These are phyloP conservation scores for Saccharomycopsis javanensis DNA, from an alignment of 805 yeast species.

Conservation along the genomic window DNA sequence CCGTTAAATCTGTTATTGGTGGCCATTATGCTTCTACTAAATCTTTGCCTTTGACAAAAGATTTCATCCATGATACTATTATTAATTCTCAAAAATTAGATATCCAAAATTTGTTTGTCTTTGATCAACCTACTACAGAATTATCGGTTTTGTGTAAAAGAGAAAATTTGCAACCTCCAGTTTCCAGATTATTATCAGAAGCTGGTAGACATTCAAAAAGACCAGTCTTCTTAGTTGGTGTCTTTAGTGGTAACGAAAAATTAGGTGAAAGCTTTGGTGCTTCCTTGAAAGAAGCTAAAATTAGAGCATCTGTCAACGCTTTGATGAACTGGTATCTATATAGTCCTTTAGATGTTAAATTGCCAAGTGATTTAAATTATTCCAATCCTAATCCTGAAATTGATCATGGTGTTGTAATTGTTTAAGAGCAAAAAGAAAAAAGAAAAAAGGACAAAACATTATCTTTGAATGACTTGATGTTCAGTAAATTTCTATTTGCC, in stretches of 20 bases:
- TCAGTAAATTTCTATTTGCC: neutral
- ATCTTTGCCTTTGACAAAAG: slow-evolving; percentile 53
- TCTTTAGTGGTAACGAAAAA: slow-evolving; percentile 71
- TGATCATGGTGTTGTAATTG: slow-evolving; percentile 38
- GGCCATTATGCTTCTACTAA: slow-evolving; percentile 64
- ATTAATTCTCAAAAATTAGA: slow-evolving; percentile 69
- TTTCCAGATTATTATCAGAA: slow-evolving; percentile 79
- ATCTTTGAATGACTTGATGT: neutral
- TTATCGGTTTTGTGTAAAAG: slow-evolving; percentile 67
- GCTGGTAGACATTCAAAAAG: slow-evolving; percentile 80
- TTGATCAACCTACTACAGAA: slow-evolving; percentile 80
- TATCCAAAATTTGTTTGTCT: slow-evolving; percentile 62
- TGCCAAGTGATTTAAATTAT: slow-evolving; percentile 49
- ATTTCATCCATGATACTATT: slow-evolving; percentile 65
- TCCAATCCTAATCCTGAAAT: slow-evolving; percentile 30
- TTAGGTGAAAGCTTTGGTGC: slow-evolving; percentile 94
- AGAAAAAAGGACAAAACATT: neutral
- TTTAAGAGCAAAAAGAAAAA: too few species aligned
- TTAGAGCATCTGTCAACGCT: slow-evolving; percentile 85
- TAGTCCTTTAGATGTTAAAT: slow-evolving; percentile 55
- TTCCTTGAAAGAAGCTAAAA: slow-evolving; percentile 82
- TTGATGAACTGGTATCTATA: slow-evolving; percentile 88
- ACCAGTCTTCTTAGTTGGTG: slow-evolving; percentile 87
- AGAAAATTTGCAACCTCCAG: slow-evolving; percentile 63
- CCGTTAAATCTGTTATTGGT: slow-evolving; percentile 76